Conservation (phyloP, 768 basidiomycete genomes). For the Gloeostereum incarnatum region DNA sequence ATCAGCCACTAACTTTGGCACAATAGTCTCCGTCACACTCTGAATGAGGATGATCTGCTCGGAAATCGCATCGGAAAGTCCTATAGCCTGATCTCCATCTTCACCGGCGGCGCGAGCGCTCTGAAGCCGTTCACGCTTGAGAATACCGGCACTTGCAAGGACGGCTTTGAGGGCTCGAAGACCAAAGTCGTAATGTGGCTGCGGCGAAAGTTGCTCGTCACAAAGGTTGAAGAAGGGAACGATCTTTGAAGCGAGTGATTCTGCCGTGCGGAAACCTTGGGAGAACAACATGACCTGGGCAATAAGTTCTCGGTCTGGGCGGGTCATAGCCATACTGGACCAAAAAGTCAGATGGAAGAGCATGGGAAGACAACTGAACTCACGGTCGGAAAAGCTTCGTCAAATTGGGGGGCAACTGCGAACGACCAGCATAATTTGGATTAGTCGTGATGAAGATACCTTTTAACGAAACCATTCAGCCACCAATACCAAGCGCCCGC, state of each 20-base stretch:
- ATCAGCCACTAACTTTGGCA: slow-evolving; percentile 94
- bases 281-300: slow-evolving; percentile 99
- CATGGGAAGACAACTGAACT: slow-evolving; percentile 18
- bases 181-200: slow-evolving; percentile 99
- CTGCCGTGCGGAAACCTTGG: slow-evolving; percentile 97
- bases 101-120: slow-evolving; percentile 29
- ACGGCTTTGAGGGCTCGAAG: slow-evolving; percentile 96
- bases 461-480: slow-evolving; percentile 15
- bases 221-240: slow-evolving; percentile 99
- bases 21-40: slow-evolving; percentile 97
- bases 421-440: slow-evolving; percentile 97
- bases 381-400: slow-evolving; percentile 92
- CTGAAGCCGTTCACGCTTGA: slow-evolving; percentile 86
- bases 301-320: slow-evolving; percentile 95
- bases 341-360: slow-evolving; percentile 8
- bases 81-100: slow-evolving; percentile 29
- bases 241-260: slow-evolving; percentile 94
- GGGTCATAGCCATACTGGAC: slow-evolving; percentile 94
- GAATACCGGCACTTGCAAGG: slow-evolving; percentile 91
- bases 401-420: slow-evolving; percentile 77
- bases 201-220: slow-evolving; percentile 91
- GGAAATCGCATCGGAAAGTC: slow-evolving; percentile 62
- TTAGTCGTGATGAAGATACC: slow-evolving; percentile 99
- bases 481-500: background rate
- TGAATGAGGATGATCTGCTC: slow-evolving; percentile 98